Base-by-base conservation (phyloP, 345 rosid species). In the Erucastrum elatum region DNA sequence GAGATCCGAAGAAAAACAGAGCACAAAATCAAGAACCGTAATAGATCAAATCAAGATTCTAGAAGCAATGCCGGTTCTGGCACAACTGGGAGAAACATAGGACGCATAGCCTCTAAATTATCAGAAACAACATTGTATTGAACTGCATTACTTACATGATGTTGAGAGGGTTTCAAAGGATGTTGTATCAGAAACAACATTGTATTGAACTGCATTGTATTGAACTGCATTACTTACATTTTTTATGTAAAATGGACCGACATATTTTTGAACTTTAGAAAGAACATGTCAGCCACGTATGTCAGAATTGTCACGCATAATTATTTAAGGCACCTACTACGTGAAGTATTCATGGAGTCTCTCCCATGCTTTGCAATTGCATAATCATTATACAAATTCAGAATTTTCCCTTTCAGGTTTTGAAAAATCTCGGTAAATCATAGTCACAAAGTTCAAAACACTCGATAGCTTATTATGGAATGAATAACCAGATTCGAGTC, bases 131-230 rank as follows among this genome's bases (percentile, higher is more conserved):
- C 67, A 66, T 53, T 66, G 33, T 3, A 12, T 26, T 66, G n/a
- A 27, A 27, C 15, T 0, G 6, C 29, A 21, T 44, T 56, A 35
- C 91, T 83, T 84, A 89, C 98, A n/a, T n/a, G n/a, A n/a, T n/a
- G n/a, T n/a, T n/a, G n/a, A n/a, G n/a, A n/a, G n/a, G n/a, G n/a
- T n/a, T n/a, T n/a, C n/a, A n/a, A n/a, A n/a, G n/a, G n/a, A n/a
- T n/a, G n/a, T n/a, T n/a, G n/a, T 46, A 46, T 46, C 53, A 44
- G n/a, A 26, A 27, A 25, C 13, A 75, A 25, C 67, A 66, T 53
- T 66, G 33, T 3, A 12, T 26, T 66, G n/a, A 27, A 27, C 15
- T 0, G 6, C 29, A 21, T 44, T 21, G 21, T 21, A 21, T 21
- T 21, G 21, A 21, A 21, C 21, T 21, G 21, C 21, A 21, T 21